Evolutionary conservation across 108 stramenopile species (phyloP).

Genomic region (Licmophora abbreviata): DNA sequence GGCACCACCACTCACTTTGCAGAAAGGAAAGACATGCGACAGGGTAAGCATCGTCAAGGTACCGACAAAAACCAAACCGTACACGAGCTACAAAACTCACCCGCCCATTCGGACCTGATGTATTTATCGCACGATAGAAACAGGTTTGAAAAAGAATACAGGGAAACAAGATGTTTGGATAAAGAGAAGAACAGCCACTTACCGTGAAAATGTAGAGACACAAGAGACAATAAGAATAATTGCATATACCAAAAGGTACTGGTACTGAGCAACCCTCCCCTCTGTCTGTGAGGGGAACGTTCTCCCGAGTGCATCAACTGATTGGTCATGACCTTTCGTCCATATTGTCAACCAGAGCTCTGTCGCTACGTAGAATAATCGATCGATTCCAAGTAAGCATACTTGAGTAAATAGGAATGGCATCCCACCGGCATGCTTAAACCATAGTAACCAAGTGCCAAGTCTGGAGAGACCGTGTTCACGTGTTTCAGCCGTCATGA

Average conservation of each 20-base stretch:
- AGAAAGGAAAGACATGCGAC: too few species aligned
- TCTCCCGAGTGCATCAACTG: constrained; percentile 40
- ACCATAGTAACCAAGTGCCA: constrained; percentile 76
- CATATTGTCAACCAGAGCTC: constrained; percentile 84
- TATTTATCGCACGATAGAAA: too few species aligned
- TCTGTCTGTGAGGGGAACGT: constrained; percentile 51
- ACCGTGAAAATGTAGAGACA: constrained; percentile 39
- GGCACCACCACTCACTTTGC: constrained; percentile 3
- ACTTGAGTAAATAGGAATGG: constrained; percentile 36
- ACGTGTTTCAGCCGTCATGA: constrained; percentile 67
- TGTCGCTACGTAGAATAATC: constrained; percentile 25
- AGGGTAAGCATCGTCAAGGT: too few species aligned
- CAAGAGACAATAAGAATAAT: constrained; percentile 42
- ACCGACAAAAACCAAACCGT: too few species aligned
- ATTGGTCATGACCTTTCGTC: constrained; percentile 42
- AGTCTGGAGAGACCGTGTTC: constrained; percentile 68
- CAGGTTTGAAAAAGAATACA: too few species aligned
- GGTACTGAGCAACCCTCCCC: constrained; percentile 52
- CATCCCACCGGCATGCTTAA: constrained; percentile 63
- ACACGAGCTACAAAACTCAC: too few species aligned
- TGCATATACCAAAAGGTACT: constrained; percentile 51
- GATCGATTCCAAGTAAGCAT: constrained; percentile 58
- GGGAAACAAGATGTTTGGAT: too few species aligned
- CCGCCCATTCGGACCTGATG: too few species aligned
- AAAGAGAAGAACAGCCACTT: too few species aligned